Evolutionary conservation across 1,284 basidiomycete genomes (phyloP), one percentile per base, ranked within the genome.

Genomic region (Malassezia brasiliensis): DNA sequence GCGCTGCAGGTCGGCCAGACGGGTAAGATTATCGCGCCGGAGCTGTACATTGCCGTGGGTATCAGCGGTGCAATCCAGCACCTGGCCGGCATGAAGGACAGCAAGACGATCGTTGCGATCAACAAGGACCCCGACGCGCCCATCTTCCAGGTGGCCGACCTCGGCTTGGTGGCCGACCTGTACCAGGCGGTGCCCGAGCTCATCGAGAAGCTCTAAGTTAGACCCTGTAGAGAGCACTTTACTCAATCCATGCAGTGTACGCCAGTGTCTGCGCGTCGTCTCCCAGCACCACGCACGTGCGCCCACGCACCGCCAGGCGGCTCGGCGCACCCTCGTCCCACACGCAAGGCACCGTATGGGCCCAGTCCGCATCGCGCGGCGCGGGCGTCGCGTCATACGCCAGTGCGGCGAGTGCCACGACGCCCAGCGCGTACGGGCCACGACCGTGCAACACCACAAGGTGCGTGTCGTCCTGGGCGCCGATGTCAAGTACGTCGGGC

Each of bases 101-200:
- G 88, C 17, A 98, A 98, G 79, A 81, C 96, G 67, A 99, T 99
- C 64, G 91, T 96, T 28, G 93, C 94, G 7, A 84, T 98, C 66
- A 99, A 99, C 81, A 99, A 99, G 88, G 93, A 96, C 74, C 81
- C 90, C 46, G 93, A 99, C 72, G 94, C 94, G 15, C 94, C 94
- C 5, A 99, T 99, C 73, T 96, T 96, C 83, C 93, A 98, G 78
- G 86, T 99, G 1, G 94, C 94, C 35, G 94, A 99, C 76, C 82
- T 87, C 17, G 94, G 94, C 5, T 82, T 98, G 20, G 91, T 96
- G 3, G 93, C 76, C 3, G 76, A 77, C 65, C 53, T 72, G 20
- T 70, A 71, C 57, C 68, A 75, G 40, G 74, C 74, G 14, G 74
- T 75, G 15, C 74, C 74, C n/a, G 71, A 73, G 64, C 56, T 74